A percentile compares a stretch with the other conserved stretches of the same genome.
Conservation (phyloP, 768 basidiomycete species). For the Termitomyces sp. region DNA sequence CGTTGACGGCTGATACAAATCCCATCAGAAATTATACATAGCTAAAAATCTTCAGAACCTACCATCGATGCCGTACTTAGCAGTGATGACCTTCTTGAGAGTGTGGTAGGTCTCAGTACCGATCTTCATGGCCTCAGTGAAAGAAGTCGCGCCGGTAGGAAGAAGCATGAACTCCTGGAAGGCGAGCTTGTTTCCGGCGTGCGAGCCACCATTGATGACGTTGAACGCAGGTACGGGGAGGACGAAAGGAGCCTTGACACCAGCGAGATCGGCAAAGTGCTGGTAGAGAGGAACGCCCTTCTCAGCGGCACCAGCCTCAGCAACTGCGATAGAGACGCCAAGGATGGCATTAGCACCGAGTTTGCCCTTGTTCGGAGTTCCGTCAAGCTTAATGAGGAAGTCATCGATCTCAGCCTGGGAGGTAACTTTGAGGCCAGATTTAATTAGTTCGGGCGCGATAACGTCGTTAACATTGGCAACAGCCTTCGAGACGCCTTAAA, state of each 20-base stretch:
- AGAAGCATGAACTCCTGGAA: conserved; percentile 99
- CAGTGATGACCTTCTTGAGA: conserved; percentile 97
- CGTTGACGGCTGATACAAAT: conserved; percentile 77
- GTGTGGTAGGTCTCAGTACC: conserved; percentile 98
- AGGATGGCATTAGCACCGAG: conserved; percentile 99
- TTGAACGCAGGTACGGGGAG: conserved; percentile 95
- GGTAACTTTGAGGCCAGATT: conserved; percentile 79
- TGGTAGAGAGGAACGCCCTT: conserved; percentile 95
- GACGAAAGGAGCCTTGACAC: conserved; percentile 89
- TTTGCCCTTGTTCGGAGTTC: conserved; percentile 98
- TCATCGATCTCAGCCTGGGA: conserved; percentile 95
- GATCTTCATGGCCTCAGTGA: conserved; percentile 98
- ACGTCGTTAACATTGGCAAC: conserved; percentile 90
- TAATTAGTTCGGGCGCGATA: conserved; percentile 87
- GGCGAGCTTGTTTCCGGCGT: conserved; percentile 98
- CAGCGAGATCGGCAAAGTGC: conserved; percentile 94
- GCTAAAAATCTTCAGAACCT: conserved; percentile 11
- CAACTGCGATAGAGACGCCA: conserved; percentile 94
- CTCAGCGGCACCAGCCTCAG: conserved; percentile 91
- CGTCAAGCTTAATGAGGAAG: conserved; percentile 97
- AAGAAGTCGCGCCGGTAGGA: conserved; percentile 86
- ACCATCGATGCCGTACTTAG: conserved; percentile 99
- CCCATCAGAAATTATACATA: conserved; percentile 11
- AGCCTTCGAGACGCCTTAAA: conserved; percentile 85
- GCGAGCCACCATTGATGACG: conserved; percentile 99